These are phyloP conservation scores for Agapanthus africanus DNA, from an alignment of 106 monocot genomes.

Conservation along the genomic window DNA sequence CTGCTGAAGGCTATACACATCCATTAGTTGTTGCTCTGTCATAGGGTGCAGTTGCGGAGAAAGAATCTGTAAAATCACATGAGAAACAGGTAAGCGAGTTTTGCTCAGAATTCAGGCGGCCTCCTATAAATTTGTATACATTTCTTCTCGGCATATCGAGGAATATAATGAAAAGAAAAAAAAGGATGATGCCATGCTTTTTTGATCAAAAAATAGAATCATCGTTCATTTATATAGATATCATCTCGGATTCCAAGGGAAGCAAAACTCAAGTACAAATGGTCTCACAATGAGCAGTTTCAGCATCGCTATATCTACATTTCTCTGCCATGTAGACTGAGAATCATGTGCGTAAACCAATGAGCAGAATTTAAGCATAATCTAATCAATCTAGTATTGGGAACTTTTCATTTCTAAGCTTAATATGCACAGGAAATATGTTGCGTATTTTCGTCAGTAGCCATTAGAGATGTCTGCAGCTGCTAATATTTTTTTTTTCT, in stretches of 20 bases:
- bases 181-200: too few relatives aligned
- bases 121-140: background rate
- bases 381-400: background rate
- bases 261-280: background rate
- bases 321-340: background rate
- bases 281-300: background rate
- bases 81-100: background rate
- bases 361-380: background rate
- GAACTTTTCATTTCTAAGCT: background rate
- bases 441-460: background rate
- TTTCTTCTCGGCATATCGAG: background rate
- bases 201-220: too few relatives aligned
- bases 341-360: background rate
- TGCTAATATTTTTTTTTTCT: too few relatives aligned
- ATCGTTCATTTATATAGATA: background rate
- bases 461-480: background rate
- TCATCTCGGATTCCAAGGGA: background rate
- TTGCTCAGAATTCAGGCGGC: background rate
- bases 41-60: slow-evolving; percentile 57
- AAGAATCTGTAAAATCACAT: slow-evolving; percentile 42
- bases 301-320: background rate
- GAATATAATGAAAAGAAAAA: too few relatives aligned
- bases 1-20: slow-evolving; percentile 44
- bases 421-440: background rate
- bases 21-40: slow-evolving; percentile 52